Conservation (phyloP, 331 rosid genomes). For the Rhamnella rubrinervis region DNA sequence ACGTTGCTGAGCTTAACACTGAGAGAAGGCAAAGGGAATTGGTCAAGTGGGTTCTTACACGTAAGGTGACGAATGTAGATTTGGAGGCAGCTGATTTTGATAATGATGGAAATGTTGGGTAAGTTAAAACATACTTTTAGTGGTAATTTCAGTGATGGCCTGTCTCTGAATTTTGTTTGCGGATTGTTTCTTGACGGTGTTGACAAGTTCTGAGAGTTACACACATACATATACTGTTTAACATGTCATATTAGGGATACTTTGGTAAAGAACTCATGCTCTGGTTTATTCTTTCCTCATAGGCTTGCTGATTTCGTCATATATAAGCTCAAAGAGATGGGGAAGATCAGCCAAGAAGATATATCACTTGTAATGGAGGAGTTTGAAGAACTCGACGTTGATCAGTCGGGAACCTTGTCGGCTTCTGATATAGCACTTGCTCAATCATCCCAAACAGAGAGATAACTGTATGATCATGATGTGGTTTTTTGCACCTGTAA, state of each 20-base stretch:
- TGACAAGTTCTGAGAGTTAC: no score
- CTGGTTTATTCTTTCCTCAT: neutral
- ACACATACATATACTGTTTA: no score
- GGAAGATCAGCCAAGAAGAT: slow-evolving; percentile 82
- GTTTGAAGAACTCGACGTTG: slow-evolving; percentile 86
- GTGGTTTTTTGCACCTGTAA: neutral
- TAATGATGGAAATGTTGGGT: slow-evolving; percentile 75
- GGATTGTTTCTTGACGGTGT: neutral
- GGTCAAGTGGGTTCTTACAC: slow-evolving; percentile 62
- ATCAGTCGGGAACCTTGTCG: slow-evolving; percentile 80
- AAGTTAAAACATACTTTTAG: slow-evolving; percentile 27
- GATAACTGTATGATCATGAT: neutral
- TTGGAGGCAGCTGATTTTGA: slow-evolving; percentile 95
- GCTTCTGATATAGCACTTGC: slow-evolving; percentile 63
- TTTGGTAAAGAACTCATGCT: neutral
- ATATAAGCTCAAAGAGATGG: slow-evolving; percentile 90
- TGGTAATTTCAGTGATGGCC: neutral
- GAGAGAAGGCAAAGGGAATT: slow-evolving; percentile 62
- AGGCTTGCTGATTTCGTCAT: slow-evolving; percentile 81
- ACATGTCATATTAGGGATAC: no score
- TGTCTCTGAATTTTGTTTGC: slow-evolving; percentile 13
- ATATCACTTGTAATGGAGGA: slow-evolving; percentile 63
- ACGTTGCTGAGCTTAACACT: slow-evolving; percentile 68
- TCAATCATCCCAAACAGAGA: slow-evolving; percentile 42
- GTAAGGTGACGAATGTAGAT: slow-evolving; percentile 54